A percentile compares a stretch with the other conserved stretches of the same genome.
phyloP scores from a whole-genome alignment of 805 yeast species.

The Cyberlindnera lachancei region DNA sequence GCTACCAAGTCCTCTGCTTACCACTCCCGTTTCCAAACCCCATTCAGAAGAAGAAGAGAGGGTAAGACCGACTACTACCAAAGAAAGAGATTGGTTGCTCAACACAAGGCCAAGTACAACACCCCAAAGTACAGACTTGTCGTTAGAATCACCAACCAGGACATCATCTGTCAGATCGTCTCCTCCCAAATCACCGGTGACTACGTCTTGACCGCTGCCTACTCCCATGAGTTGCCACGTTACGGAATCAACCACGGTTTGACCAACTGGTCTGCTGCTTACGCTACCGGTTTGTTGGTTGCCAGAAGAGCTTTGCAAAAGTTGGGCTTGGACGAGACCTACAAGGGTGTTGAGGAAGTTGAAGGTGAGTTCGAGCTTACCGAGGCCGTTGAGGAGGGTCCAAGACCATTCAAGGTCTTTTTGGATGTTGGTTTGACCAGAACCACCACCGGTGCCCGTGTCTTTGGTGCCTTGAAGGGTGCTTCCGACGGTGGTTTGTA shows the following conservation, averaged over 20 bases:
- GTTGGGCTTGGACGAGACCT: slow-evolving; percentile 97
- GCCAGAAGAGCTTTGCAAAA: slow-evolving; percentile 99
- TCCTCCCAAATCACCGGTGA: slow-evolving; percentile 98
- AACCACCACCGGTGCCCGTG: slow-evolving; percentile 99
- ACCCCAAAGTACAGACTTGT: slow-evolving; percentile 99
- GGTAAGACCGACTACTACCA: slow-evolving; percentile 99
- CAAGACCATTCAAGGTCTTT: slow-evolving; percentile 99
- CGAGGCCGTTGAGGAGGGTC: slow-evolving; percentile 98
- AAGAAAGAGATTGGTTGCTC: slow-evolving; percentile 98
- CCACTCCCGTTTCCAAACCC: slow-evolving; percentile 99
- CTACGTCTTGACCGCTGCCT: slow-evolving; percentile 92
- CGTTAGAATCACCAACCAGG: slow-evolving; percentile 99
- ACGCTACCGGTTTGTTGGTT: slow-evolving; percentile 95
- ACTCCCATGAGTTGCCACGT: slow-evolving; percentile 96
- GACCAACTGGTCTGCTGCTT: slow-evolving; percentile 99
- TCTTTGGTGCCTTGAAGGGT: slow-evolving; percentile 99
- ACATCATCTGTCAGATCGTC: slow-evolving; percentile 95
- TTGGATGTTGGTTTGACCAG: slow-evolving; percentile 99
- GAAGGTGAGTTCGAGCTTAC: slow-evolving; percentile 98
- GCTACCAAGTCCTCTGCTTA: slow-evolving; percentile 79
- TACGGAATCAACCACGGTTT: slow-evolving; percentile 98
- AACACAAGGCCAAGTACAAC: slow-evolving; percentile 99
- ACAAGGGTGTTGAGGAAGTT: slow-evolving; percentile 97
- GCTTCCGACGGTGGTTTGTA: slow-evolving; percentile 99
- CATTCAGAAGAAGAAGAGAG: slow-evolving; percentile 99